Evolutionary conservation across 352 stramenopile species (phyloP).

Genomic region (Globisporangium acanthophoron): DNA sequence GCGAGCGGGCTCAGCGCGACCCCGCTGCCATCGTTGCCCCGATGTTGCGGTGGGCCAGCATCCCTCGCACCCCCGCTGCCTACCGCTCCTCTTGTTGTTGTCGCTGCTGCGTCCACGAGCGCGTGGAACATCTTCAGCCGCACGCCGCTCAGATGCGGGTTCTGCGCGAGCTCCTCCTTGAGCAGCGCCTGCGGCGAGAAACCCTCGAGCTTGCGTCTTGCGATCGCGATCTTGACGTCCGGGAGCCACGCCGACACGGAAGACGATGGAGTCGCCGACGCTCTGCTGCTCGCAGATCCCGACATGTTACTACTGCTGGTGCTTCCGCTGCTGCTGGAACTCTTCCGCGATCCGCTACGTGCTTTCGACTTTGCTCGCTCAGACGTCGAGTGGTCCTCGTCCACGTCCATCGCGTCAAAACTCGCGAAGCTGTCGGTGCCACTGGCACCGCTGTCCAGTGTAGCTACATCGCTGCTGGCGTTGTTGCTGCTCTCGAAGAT

Average conservation of each 20-base stretch:
- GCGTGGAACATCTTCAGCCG: slow-evolving; percentile 52
- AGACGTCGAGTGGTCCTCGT: slow-evolving; percentile 12
- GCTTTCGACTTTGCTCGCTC: slow-evolving; percentile 7
- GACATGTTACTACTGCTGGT: slow-evolving; percentile 1
- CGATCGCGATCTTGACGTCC: slow-evolving; percentile 74
- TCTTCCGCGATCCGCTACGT: background rate
- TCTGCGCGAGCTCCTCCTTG: slow-evolving; percentile 72
- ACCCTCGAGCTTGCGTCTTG: slow-evolving; percentile 66
- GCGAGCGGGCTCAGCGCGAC: slow-evolving; percentile 40
- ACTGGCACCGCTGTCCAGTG: slow-evolving; percentile 17
- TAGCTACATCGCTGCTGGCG: slow-evolving; percentile 4
- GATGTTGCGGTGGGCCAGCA: too few species aligned
- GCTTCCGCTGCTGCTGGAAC: background rate
- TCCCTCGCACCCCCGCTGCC: too few species aligned
- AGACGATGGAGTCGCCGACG: background rate
- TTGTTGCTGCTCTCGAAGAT: slow-evolving; percentile 31
- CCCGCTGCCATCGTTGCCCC: slow-evolving; percentile 6
- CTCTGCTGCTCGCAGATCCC: background rate
- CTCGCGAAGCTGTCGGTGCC: background rate
- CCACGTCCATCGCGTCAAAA: slow-evolving; percentile 19
- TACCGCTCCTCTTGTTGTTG: background rate
- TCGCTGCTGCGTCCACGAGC: slow-evolving; percentile 30
- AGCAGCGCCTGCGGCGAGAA: slow-evolving; percentile 61
- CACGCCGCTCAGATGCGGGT: slow-evolving; percentile 49
- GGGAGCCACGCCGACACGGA: slow-evolving; percentile 42